Evolutionary conservation across 2,329 filamentous ascomycete species (phyloP).

Genomic region (Xylariaceae sp.): DNA sequence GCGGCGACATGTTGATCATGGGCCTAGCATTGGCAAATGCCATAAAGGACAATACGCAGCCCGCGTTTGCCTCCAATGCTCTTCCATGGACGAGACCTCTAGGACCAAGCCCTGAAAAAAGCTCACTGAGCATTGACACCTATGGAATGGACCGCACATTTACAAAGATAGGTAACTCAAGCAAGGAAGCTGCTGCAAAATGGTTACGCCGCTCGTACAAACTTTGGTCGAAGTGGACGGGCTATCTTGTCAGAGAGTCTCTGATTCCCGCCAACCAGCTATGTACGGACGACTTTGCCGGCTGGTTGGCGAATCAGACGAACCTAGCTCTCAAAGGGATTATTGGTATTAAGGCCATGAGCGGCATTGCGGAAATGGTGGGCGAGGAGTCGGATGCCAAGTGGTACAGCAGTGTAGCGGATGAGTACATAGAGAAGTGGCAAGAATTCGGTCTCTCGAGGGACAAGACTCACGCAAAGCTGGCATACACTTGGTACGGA

Average conservation of each 20-base stretch:
- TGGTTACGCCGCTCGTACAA: conserved; percentile 62
- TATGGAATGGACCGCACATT: conserved; percentile 65
- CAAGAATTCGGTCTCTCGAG: conserved; percentile 71
- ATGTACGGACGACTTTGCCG: conserved; percentile 80
- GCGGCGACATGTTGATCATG: conserved; percentile 80
- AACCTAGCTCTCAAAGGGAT: conserved; percentile 80
- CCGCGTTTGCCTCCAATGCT: conserved; percentile 60
- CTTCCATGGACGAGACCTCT: conserved; percentile 22
- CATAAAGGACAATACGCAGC: conserved; percentile 65
- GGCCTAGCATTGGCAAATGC: conserved; percentile 78
- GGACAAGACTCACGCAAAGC: conserved; percentile 74
- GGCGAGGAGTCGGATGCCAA: conserved; percentile 63
- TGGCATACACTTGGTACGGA: conserved; percentile 81
- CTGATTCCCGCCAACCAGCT: conserved; percentile 74
- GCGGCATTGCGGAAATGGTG: conserved; percentile 66
- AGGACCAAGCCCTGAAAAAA: conserved; percentile 25
- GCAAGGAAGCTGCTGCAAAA: conserved; percentile 46
- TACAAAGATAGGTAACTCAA: conserved; percentile 56
- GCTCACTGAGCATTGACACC: conserved; percentile 30
- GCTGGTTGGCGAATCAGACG: conserved; percentile 75
- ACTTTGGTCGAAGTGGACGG: conserved; percentile 79
- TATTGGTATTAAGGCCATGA: conserved; percentile 79
- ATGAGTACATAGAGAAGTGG: conserved; percentile 74
- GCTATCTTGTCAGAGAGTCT: conserved; percentile 72
- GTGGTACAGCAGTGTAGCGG: conserved; percentile 67